Evolutionary conservation across 345 rosid species (phyloP).

Genomic region (Salix arbutifolia): DNA sequence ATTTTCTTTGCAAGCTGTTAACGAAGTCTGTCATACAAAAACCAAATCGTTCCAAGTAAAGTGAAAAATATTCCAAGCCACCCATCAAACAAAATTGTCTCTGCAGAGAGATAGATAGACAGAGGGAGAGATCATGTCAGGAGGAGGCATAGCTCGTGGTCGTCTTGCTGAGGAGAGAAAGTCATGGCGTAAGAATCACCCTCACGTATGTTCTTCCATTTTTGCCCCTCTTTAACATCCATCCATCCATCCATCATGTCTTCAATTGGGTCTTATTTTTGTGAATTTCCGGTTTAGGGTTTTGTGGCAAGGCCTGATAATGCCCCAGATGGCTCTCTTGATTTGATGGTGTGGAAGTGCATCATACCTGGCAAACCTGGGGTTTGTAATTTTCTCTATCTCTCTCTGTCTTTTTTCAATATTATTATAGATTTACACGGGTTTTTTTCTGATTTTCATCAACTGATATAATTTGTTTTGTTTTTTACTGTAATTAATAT

Average conservation of each 20-base stretch:
- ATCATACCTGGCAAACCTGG: constrained; percentile 16
- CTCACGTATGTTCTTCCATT: constrained; percentile 2
- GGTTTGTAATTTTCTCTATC: background rate
- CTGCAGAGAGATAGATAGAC: background rate
- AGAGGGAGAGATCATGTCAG: background rate
- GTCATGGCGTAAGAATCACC: constrained; percentile 15
- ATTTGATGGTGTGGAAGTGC: constrained; percentile 14
- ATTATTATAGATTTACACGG: background rate
- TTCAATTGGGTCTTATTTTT: background rate
- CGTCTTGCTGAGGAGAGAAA: constrained; percentile 14
- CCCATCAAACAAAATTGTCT: background rate
- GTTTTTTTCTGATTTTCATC: background rate
- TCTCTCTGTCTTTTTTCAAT: background rate
- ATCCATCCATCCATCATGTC: background rate
- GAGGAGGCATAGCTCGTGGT: constrained; percentile 16
- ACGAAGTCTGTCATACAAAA: background rate
- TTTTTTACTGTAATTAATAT: background rate
- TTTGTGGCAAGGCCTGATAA: constrained; percentile 15
- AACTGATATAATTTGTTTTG: too few relatives aligned
- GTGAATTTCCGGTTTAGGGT: background rate
- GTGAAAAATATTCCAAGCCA: background rate
- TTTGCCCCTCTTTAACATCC: background rate
- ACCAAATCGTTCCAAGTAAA: background rate
- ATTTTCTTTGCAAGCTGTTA: background rate
- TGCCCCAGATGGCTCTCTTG: constrained; percentile 1